These are phyloP conservation scores for Fallopia convolvulus DNA, from an alignment of 148 eudicot genomes.

Conservation along the genomic window DNA sequence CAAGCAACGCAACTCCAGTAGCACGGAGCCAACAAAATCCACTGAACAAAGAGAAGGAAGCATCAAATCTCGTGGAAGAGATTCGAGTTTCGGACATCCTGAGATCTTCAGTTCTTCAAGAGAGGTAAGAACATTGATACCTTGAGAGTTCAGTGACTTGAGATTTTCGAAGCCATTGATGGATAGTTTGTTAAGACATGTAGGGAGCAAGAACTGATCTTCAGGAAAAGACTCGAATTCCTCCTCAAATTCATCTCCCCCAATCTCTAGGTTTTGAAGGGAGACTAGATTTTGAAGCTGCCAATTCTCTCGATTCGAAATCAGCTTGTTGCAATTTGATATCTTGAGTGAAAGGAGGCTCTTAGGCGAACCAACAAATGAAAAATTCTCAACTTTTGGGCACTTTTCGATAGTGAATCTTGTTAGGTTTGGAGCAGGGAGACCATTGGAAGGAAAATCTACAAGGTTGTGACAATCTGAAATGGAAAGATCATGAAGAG, in stretches of 20 bases:
- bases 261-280: not conserved
- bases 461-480: not conserved
- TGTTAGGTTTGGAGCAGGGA: not conserved
- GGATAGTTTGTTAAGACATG: not conserved
- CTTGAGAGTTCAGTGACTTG: not conserved
- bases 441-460: not conserved
- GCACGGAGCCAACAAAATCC: not conserved
- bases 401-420: not conserved
- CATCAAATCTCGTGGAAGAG: not conserved
- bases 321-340: not conserved
- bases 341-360: not conserved
- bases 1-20: not conserved
- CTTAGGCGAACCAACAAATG: not conserved
- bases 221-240: not conserved
- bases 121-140: not conserved
- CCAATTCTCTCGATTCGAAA: not conserved
- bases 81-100: not conserved
- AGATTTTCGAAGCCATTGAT: conserved; percentile 1
- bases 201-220: not conserved
- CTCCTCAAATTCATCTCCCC: not conserved
- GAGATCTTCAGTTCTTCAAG: conserved; percentile 7
- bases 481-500: not conserved
- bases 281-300: not conserved
- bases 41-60: conserved; percentile 6
- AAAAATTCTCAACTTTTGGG: not conserved